Conservation (phyloP, 2,329 filamentous ascomycete genomes). For the Pleurostoma richardsiae region DNA sequence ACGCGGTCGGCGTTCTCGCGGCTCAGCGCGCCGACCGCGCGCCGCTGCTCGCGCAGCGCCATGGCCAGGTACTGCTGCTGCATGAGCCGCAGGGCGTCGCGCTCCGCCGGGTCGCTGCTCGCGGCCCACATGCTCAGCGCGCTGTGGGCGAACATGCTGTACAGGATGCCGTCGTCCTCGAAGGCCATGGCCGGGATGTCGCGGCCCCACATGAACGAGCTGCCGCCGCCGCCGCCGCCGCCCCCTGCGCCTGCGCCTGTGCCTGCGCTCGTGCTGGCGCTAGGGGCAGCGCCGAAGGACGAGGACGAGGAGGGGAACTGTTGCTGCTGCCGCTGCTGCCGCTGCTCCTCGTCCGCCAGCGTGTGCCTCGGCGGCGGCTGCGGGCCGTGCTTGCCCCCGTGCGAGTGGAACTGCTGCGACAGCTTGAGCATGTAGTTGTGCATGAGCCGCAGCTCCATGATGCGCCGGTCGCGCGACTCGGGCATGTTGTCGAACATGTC, state of each 20-base stretch:
- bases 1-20: slow-evolving; percentile 24
- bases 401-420: slow-evolving; percentile 17
- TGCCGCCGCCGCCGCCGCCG: not conserved
- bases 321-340: not conserved
- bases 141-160: slow-evolving; percentile 27
- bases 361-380: slow-evolving; percentile 7
- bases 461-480: slow-evolving; percentile 26
- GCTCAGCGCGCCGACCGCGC: slow-evolving; percentile 23
- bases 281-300: too few species aligned
- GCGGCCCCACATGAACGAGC: slow-evolving; percentile 19
- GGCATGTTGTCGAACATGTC: slow-evolving; percentile 21
- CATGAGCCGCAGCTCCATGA: slow-evolving; percentile 29
- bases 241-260: too few species aligned
- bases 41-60: slow-evolving; percentile 28
- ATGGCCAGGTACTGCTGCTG: slow-evolving; percentile 29
- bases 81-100: slow-evolving; percentile 13
- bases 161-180: slow-evolving; percentile 24
- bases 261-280: too few species aligned
- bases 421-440: slow-evolving; percentile 26
- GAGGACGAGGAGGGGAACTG: too few species aligned
- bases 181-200: slow-evolving; percentile 26
- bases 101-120: slow-evolving; percentile 6
- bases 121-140: slow-evolving; percentile 28
- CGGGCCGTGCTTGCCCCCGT: slow-evolving; percentile 7
- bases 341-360: not conserved